Conservation (phyloP, 2,329 filamentous ascomycete species). For the Pseudogymnoascus sp. region DNA sequence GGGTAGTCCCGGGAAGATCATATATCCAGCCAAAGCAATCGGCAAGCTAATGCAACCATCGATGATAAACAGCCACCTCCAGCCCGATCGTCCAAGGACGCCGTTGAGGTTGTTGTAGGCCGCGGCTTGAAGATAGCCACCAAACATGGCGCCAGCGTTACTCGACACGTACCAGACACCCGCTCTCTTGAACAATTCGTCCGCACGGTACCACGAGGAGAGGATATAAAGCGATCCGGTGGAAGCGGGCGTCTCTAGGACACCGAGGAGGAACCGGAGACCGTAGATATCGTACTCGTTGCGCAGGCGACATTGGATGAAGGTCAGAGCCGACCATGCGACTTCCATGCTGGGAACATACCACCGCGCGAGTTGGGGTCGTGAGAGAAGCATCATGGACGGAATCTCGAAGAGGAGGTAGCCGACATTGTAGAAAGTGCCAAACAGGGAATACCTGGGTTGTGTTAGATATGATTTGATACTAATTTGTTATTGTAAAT, state of each 20-base stretch:
- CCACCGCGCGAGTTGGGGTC: constrained; percentile 2
- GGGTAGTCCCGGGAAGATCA: constrained; percentile 19
- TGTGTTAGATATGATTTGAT: not conserved
- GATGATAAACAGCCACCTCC: constrained; percentile 27
- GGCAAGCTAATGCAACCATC: constrained; percentile 25
- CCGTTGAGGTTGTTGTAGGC: constrained; percentile 24
- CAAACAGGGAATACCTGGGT: constrained; percentile 10
- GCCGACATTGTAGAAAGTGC: not conserved
- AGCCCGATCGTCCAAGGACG: constrained; percentile 20
- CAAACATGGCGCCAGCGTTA: constrained; percentile 5
- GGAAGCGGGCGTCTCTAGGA: constrained; percentile 2
- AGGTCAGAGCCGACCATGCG: constrained; percentile 1
- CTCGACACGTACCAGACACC: constrained; percentile 1
- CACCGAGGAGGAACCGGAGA: constrained; percentile 10
- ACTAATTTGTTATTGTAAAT: not conserved
- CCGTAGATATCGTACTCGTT: constrained; percentile 9
- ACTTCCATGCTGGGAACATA: constrained; percentile 11
- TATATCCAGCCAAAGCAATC: constrained; percentile 25
- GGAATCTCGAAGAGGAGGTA: constrained; percentile 4
- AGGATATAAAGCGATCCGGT: constrained; percentile 11
- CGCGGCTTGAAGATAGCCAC: constrained; percentile 21
- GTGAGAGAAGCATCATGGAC: not conserved
- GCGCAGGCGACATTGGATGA: not conserved
- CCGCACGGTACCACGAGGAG: constrained; percentile 10
- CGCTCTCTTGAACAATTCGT: constrained; percentile 1